These are phyloP conservation scores for Chytriomyces sp. DNA, from an alignment of 192 early-diverging fungal species.

Conservation along the genomic window DNA sequence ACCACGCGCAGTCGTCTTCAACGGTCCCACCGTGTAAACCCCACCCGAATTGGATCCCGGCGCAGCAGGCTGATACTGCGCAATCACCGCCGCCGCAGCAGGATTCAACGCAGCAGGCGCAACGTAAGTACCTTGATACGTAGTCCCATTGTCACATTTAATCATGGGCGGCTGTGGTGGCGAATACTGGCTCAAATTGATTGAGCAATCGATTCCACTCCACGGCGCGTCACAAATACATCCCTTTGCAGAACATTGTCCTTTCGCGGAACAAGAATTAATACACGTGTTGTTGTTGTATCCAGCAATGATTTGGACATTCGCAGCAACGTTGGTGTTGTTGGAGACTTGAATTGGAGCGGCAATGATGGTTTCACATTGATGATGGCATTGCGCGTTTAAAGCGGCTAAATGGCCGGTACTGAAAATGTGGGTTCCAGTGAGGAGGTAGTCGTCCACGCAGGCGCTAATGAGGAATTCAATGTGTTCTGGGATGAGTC, in stretches of 20 bases:
- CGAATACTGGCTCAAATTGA: background rate
- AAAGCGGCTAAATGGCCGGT: background rate
- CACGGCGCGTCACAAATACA: conserved; percentile 12
- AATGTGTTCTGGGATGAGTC: background rate
- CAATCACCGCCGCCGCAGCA: no score
- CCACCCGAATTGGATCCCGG: no score
- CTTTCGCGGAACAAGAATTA: background rate
- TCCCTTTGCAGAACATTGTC: conserved; percentile 3
- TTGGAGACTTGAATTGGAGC: background rate
- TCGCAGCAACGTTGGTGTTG: background rate
- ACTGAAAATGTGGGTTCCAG: conserved; percentile 2
- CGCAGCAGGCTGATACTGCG: no score
- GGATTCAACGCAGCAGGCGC: no score
- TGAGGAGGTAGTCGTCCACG: background rate
- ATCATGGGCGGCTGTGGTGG: no score
- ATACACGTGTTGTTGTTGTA: conserved; percentile 14
- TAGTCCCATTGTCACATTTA: no score
- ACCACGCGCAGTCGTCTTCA: no score
- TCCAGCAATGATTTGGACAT: background rate
- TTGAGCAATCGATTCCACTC: conserved; percentile 21
- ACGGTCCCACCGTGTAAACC: no score
- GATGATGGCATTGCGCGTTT: background rate
- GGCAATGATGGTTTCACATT: background rate
- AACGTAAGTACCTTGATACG: no score
- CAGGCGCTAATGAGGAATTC: background rate